These are phyloP conservation scores for Xylaria hypoxylon DNA, from an alignment of 2,329 filamentous ascomycete species.

Conservation along the genomic window DNA sequence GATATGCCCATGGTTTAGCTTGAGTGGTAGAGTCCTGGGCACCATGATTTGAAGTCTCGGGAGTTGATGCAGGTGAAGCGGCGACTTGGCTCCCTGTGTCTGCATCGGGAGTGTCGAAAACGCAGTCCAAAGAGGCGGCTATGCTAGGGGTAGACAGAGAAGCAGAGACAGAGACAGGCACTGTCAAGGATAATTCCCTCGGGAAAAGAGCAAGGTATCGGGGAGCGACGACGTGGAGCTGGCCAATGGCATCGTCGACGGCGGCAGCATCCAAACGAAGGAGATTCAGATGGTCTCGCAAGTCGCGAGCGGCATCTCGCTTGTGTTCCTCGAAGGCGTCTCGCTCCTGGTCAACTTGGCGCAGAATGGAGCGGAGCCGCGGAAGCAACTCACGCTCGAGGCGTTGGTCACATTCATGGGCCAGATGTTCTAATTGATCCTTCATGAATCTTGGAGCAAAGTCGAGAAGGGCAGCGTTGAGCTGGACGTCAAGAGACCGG, in stretches of 20 bases:
- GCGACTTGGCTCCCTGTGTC: constrained; percentile 1
- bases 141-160: constrained; percentile 5
- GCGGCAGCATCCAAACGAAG: constrained; percentile 42
- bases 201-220: constrained; percentile 44
- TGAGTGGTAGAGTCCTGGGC: constrained; percentile 4
- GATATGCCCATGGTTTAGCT: constrained; percentile 28
- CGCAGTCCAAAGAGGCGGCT: background rate
- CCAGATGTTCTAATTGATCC: constrained; percentile 44
- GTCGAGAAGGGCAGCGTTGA: constrained; percentile 45
- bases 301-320: constrained; percentile 39
- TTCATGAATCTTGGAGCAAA: constrained; percentile 46
- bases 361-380: constrained; percentile 42
- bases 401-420: constrained; percentile 44
- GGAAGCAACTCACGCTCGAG: constrained; percentile 46
- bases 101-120: background rate
- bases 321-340: constrained; percentile 45
- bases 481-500: constrained; percentile 33
- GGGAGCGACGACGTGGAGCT: constrained; percentile 41
- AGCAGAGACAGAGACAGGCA: constrained; percentile 32
- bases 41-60: constrained; percentile 3
- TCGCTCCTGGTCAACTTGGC: constrained; percentile 46
- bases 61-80: constrained; percentile 5
- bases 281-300: constrained; percentile 43
- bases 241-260: constrained; percentile 41
- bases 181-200: constrained; percentile 41